phyloP scores from a whole-genome alignment of 1,139 yeast genomes.

The Yamadazyma triangularis region DNA sequence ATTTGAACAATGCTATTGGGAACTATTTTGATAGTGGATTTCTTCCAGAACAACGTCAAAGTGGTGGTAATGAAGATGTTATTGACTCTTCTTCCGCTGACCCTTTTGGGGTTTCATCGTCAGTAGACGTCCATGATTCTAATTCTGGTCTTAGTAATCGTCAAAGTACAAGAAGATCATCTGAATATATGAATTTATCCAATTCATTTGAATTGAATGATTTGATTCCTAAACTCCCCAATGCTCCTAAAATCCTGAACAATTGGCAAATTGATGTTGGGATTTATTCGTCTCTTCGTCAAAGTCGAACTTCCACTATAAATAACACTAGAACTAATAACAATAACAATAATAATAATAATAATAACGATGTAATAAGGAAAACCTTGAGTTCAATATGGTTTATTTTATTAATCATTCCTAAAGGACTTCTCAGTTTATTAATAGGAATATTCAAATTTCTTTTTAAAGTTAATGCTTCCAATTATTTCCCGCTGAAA shows the following conservation, averaged over 20 bases:
- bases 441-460: constrained; percentile 30
- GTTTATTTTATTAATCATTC: constrained; percentile 43
- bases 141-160: not conserved
- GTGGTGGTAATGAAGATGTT: not conserved
- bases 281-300: constrained; percentile 32
- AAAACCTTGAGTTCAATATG: constrained; percentile 27
- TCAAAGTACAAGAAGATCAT: constrained; percentile 1
- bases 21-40: constrained; percentile 50
- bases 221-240: constrained; percentile 37
- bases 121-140: not conserved
- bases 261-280: constrained; percentile 45
- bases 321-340: constrained; percentile 13
- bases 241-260: constrained; percentile 37
- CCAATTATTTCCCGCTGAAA: constrained; percentile 8
- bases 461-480: constrained; percentile 16
- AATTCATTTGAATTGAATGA: constrained; percentile 30
- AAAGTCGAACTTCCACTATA: too few relatives aligned
- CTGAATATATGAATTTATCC: constrained; percentile 20
- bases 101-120: not conserved
- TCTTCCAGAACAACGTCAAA: constrained; percentile 15
- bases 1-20: constrained; percentile 47
- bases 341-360: constrained; percentile 2
- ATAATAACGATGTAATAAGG: constrained; percentile 1
- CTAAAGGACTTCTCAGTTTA: constrained; percentile 34
- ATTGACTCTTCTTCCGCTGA: not conserved